Percentiles rank a stretch among this genome's conserved stretches.
These are phyloP conservation scores for Cyclotella sp. DNA, from an alignment of 108 stramenopile species.

Conservation along the genomic window DNA sequence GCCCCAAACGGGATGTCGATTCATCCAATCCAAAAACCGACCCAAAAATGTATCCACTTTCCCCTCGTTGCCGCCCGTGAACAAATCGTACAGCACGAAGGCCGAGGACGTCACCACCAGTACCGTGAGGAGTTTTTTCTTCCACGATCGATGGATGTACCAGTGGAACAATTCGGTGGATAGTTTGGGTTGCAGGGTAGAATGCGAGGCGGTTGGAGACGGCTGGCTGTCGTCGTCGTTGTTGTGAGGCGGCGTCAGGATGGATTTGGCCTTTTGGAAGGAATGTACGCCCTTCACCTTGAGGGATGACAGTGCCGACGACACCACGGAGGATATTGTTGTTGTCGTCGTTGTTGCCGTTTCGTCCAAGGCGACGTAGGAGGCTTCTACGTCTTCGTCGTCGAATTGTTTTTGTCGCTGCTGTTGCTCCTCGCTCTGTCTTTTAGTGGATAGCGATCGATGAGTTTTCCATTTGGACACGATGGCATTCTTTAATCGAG, in stretches of 20 bases:
- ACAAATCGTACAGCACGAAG: conserved; percentile 30
- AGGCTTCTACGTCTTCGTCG: background rate
- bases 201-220: too few relatives aligned
- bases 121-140: conserved; percentile 38
- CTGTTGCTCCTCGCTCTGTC: background rate
- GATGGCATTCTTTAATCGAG: conserved; percentile 3
- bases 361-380: background rate
- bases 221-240: too few relatives aligned
- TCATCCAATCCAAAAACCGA: conserved; percentile 34
- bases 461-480: background rate
- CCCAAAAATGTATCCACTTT: background rate
- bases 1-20: background rate
- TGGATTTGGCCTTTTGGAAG: background rate
- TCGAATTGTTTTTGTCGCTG: background rate
- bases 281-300: background rate
- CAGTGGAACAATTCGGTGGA: conserved; percentile 21
- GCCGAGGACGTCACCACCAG: conserved; percentile 23
- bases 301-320: background rate
- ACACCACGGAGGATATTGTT: background rate
- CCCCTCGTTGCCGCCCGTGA: background rate
- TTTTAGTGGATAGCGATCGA: background rate
- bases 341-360: background rate
- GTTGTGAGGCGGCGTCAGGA: too few relatives aligned
- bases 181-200: background rate
- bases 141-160: conserved; percentile 38